phyloP scores from a whole-genome alignment of 805 yeast genomes.

The Maudiozyma turicensis region DNA sequence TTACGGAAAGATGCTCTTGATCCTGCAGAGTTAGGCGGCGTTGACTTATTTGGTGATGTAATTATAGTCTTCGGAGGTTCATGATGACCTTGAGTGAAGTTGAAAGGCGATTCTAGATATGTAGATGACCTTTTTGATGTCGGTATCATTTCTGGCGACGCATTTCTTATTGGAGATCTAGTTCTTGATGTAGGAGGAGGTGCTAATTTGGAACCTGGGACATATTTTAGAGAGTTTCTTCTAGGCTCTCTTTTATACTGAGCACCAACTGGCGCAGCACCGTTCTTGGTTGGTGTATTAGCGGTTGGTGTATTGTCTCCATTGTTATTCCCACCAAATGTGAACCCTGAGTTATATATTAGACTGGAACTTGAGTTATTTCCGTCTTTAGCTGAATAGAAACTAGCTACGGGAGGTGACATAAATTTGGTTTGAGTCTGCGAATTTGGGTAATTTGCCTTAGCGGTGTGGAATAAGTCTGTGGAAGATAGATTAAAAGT shows the following conservation, averaged over 20 bases:
- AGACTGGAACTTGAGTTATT: constrained; percentile 29
- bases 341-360: constrained; percentile 24
- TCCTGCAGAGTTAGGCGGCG: constrained; percentile 15
- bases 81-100: constrained; percentile 11
- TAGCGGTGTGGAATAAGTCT: constrained; percentile 1
- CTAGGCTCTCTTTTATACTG: constrained; percentile 10
- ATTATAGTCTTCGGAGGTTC: constrained; percentile 8
- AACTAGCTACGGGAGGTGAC: constrained; percentile 13
- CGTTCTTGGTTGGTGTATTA: not conserved
- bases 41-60: constrained; percentile 6
- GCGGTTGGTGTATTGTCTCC: not conserved
- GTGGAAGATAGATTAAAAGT: not conserved
- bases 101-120: constrained; percentile 22
- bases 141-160: constrained; percentile 11
- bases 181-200: constrained; percentile 22
- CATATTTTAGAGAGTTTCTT: constrained; percentile 23
- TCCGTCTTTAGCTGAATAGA: constrained; percentile 22
- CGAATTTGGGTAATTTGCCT: not conserved
- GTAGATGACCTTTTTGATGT: constrained; percentile 14
- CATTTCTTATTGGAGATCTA: constrained; percentile 4
- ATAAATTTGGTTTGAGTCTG: constrained; percentile 10
- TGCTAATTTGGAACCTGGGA: constrained; percentile 25
- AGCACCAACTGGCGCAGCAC: not conserved
- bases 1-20: constrained; percentile 64
- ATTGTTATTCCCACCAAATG: constrained; percentile 21